Evolutionary conservation across 768 basidiomycete species (phyloP), one percentile per base, ranked within the genome.

Genomic region (Leccinum imitatum): DNA sequence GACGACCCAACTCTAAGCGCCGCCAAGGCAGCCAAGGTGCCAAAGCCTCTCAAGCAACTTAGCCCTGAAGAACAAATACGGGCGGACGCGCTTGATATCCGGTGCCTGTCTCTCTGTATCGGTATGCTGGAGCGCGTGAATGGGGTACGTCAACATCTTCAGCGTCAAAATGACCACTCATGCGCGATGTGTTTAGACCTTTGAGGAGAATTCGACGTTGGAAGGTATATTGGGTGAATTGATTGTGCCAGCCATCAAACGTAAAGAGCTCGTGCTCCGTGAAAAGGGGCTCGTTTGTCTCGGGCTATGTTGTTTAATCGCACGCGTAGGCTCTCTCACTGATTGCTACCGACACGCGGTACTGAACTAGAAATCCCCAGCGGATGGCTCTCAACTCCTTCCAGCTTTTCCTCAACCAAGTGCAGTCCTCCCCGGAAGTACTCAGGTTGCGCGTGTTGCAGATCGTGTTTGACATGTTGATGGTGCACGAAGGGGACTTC

Each of bases 101-200:
- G 88, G 30, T 95, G 92, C 67, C 73, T 97, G 52, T 75, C 81
- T 0, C 78, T 96, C 27, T 91, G 90, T 62, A 89, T 87, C 53
- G 91, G 89, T 10, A 84, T 95, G 83, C 79, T 96, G 6, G 92
- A 95, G 76, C 83, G 92, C 8, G 90, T 95, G 15, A 87, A 93
- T 64, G 82, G 90, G 19, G 94, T 95, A 60, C 39, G 90, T 78
- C 13, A 6, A 17, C 57, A 13, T 35, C 5, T 37, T 2, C 9
- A 2, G 3, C 2, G 2, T 44, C 17, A 9, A 21, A 30, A 30
- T 2, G 6, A 33, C 9, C 10, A 35, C 54, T 69, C 13, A 67
- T 0, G 10, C 1, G 21, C 17, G 25, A 5, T 3, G 5, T 13
- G 1, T 37, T 25, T 57, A 83, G 82, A 82, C 80, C 1, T 83